Evolutionary conservation across 2,329 filamentous ascomycete species (phyloP), one percentile per base, ranked within the genome.

Genomic region (Achaetomium macrosporum): DNA sequence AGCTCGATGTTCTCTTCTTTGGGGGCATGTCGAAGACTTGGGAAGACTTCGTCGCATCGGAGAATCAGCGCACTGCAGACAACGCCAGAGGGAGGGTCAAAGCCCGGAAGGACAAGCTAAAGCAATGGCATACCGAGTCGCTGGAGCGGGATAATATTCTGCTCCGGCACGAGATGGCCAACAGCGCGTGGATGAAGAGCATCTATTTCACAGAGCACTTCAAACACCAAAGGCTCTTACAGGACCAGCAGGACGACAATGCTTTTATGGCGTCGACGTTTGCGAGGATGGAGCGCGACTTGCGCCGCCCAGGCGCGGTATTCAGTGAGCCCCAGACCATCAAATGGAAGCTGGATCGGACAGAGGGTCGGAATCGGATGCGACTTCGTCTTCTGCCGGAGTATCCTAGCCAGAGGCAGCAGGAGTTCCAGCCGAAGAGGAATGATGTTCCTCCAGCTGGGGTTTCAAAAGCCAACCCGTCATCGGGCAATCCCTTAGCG

Each of bases 361-460:
- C 93, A 0, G 93, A 99, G 72, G 92, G 93, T 11, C 85, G 91
- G 11, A 96, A 96, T 67, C 85, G 95, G 16, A 97, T 97, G 90
- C 84, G 95, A 15, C 77, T 96, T 62, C 83, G 93, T 29, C 81
- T 96, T 47, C 77, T 96, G 1, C 88, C 91, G 1, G 91, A 96
- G 65, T 81, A 82, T 52, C 79, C 63, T 3, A 48, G 81, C 0
- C 75, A 78, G 1, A 78, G 83, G 20, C 78, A 84, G 50, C 83
- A 88, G 52, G 82, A 87, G 43, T 95, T 91, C 63, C 88, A 91
- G 61, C 90, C 93, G 0, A 97, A 96, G 68, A 78, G 62, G 15
- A 62, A 58, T n/a, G 60, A 57, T 20, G 46, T 49, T 2, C 36
- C 61, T 30, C 35, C 55, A 56, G 29, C 25, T 40, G 35, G 11